phyloP scores from a whole-genome alignment of 257 asterid species.

The Paraleonurus japonicus region DNA sequence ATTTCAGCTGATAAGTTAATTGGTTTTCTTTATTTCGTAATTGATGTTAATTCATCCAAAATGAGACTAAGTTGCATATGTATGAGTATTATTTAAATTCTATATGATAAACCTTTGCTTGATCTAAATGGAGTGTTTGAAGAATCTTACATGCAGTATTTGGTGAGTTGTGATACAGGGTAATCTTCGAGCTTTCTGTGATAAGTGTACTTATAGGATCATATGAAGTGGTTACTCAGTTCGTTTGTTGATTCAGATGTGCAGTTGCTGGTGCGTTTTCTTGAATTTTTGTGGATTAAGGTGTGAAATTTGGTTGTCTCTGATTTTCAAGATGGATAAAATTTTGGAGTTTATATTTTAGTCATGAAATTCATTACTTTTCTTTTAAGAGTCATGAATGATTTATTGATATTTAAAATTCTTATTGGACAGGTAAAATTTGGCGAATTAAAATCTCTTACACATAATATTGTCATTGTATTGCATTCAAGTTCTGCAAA shows the following conservation, averaged over 20 bases:
- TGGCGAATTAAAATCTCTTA: conserved; percentile 23
- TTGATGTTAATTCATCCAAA: neutral
- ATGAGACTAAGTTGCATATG: no score
- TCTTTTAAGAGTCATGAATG: neutral
- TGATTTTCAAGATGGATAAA: neutral
- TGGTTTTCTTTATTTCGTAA: neutral
- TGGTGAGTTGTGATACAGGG: conserved; percentile 31
- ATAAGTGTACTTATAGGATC: conserved; percentile 39
- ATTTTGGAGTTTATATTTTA: neutral
- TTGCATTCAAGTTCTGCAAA: conserved; percentile 25
- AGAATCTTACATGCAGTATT: conserved; percentile 12
- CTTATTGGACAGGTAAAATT: conserved; percentile 39
- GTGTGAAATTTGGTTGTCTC: conserved; percentile 4
- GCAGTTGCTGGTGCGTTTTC: conserved; percentile 39
- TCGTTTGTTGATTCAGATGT: conserved; percentile 37
- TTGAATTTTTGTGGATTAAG: conserved; percentile 9
- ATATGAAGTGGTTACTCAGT: conserved; percentile 45
- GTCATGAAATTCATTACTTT: neutral
- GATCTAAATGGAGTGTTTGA: neutral
- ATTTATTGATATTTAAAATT: conserved; percentile 5
- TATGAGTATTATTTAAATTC: no score
- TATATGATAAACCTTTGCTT: neutral
- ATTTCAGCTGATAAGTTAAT: neutral
- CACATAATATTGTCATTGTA: conserved; percentile 23
- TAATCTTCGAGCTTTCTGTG: conserved; percentile 26